These are phyloP conservation scores for Colletotrichum ledebouriae DNA, from an alignment of 2,329 filamentous ascomycete genomes.

Conservation along the genomic window DNA sequence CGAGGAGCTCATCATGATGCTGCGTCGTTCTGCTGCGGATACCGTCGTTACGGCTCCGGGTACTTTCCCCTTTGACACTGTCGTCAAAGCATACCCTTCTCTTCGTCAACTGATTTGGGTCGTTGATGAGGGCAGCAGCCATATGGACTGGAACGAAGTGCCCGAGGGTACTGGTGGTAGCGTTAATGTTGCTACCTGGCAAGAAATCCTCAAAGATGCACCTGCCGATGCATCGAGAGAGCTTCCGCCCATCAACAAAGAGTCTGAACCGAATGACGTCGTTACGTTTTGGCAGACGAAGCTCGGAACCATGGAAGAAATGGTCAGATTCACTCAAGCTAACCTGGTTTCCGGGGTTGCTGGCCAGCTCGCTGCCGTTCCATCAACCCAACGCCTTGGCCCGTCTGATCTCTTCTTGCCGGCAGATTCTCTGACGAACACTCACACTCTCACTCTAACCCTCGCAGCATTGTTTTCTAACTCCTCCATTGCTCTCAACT, in stretches of 20 bases:
- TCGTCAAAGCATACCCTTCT: conserved; percentile 76
- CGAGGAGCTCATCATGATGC: conserved; percentile 76
- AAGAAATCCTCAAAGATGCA: conserved; percentile 84
- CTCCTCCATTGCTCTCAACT: conserved; percentile 88
- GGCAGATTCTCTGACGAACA: conserved; percentile 82
- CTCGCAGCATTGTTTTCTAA: conserved; percentile 88
- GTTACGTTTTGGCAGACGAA: conserved; percentile 76
- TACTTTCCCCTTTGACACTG: conserved; percentile 82
- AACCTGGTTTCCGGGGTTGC: conserved; percentile 92
- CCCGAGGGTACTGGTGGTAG: conserved; percentile 81
- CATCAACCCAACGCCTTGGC: conserved; percentile 79
- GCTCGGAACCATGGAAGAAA: conserved; percentile 69
- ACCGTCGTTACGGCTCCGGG: conserved; percentile 88
- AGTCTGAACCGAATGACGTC: conserved; percentile 66
- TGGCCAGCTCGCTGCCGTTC: conserved; percentile 81
- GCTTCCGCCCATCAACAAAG: conserved; percentile 73
- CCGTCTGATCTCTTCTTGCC: conserved; percentile 86
- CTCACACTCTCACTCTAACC: conserved; percentile 83
- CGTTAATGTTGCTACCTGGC: conserved; percentile 91
- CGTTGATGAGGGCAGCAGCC: conserved; percentile 88
- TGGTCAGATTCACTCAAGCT: conserved; percentile 84
- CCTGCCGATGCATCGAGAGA: conserved; percentile 70
- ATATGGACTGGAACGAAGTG: conserved; percentile 95
- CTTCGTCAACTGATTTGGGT: conserved; percentile 91
- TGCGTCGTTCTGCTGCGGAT: conserved; percentile 81